These are phyloP conservation scores for Clitocybe nebularis DNA, from an alignment of 1,284 basidiomycete genomes.

Conservation along the genomic window DNA sequence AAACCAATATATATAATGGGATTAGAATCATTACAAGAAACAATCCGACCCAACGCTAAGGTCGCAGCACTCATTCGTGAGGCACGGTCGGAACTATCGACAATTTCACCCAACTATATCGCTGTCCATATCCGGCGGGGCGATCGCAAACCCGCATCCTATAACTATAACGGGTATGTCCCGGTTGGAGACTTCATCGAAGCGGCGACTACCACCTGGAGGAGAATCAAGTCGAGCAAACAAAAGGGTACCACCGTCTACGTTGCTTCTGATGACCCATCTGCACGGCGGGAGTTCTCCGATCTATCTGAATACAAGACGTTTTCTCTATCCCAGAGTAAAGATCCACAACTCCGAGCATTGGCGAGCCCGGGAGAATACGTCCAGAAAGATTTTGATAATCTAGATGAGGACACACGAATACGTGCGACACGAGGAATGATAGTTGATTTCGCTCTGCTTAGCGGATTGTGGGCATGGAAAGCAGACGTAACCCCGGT, in stretches of 20 bases:
- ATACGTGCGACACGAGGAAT: conserved; percentile 52
- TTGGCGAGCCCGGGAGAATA: conserved; percentile 54
- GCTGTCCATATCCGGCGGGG: conserved; percentile 59
- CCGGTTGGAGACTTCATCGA: conserved; percentile 46
- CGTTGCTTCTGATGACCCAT: conserved; percentile 58
- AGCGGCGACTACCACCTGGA: conserved; percentile 40
- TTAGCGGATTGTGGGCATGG: conserved; percentile 39
- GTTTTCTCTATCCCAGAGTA: conserved; percentile 43
- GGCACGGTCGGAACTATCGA: conserved; percentile 44
- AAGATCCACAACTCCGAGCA: conserved; percentile 36
- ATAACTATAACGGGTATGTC: conserved; percentile 43
- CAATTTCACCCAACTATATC: conserved; percentile 39
- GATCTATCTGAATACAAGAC: conserved; percentile 34
- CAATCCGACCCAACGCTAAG: conserved; percentile 50
- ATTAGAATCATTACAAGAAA: conserved; percentile 41
- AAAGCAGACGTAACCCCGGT: conserved; percentile 43
- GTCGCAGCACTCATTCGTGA: conserved; percentile 44
- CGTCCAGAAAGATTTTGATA: conserved; percentile 48
- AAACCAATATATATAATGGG: conserved; percentile 51
- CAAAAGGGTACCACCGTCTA: conserved; percentile 34
- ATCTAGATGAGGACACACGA: conserved; percentile 36
- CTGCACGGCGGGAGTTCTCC: conserved; percentile 39
- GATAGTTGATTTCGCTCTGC: conserved; percentile 52
- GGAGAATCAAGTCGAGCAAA: conserved; percentile 29
- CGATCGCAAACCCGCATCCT: conserved; percentile 46